Evolutionary conservation across 495 filamentous ascomycete genomes (phyloP), one percentile per base, ranked within the genome.

Genomic region (Aspergillus sclerotioniger): DNA sequence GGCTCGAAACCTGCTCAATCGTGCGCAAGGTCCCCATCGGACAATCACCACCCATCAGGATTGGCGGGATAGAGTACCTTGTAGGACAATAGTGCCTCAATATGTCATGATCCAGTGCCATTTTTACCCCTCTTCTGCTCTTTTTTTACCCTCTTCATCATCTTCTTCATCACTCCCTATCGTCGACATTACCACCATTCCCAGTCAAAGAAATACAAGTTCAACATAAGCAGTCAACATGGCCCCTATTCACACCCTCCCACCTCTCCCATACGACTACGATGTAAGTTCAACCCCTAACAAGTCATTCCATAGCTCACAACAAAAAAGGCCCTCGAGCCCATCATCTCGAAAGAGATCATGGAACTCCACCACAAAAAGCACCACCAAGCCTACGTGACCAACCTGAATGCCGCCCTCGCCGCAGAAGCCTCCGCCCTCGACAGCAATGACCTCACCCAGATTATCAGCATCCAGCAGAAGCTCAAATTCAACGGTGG

Each of bases 401-500:
- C 75, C 62, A 84, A 80, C 61, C 80, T 84, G 49, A 88, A 88
- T 67, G 71, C 71, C 44, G 77, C 78, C 35, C 62, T 73, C 6
- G 66, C 80, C 44, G 74, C 85, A 43, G 76, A 86, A 44, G 65
- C 63, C 50, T 69, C 71, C 0, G 83, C 84, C 10, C 67, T 75
- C 6, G 45, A 61, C 17, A 62, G 68, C 32, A 69, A 76, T 31
- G 73, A 85, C 60, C 72, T 85, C 60, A 53, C 80, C 35, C 71
- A 83, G 16, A 82, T 90, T 51, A 90, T 96, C 62, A 76, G 86
- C 6, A 75, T 93, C 35, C 90, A 92, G 54, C 87, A 92, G 0
- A 77, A 91, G 56, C 86, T 98, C 77, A 95, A 91, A 76, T 98
- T 98, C 82, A 87, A 98, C 73, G 94, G 92, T 57, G 92, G 90